phyloP scores from a whole-genome alignment of 2,329 filamentous ascomycete species.

The Xylariaceae sp. region DNA sequence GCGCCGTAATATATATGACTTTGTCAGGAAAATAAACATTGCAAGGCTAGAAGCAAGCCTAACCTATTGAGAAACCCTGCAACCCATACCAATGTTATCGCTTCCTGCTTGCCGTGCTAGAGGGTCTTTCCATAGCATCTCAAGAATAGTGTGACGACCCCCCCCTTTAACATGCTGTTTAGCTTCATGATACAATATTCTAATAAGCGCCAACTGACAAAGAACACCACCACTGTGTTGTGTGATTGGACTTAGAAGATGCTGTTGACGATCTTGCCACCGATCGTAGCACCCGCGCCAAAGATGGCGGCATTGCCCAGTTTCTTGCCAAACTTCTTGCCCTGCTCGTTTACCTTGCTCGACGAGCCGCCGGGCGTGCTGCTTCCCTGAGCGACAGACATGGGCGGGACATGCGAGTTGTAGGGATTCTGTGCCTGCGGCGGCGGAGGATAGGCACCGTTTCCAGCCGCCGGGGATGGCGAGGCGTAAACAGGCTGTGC shows the following conservation, averaged over 20 bases:
- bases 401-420: conserved; percentile 72
- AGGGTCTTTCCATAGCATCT: too few relatives aligned
- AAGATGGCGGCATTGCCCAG: conserved; percentile 84
- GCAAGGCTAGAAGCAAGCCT: too few relatives aligned
- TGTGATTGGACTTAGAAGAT: conserved; percentile 79
- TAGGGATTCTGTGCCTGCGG: conserved; percentile 64
- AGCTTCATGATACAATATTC: too few relatives aligned
- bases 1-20: too few relatives aligned
- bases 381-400: conserved; percentile 72
- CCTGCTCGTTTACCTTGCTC: conserved; percentile 73
- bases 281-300: conserved; percentile 89
- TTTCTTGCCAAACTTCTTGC: conserved; percentile 98
- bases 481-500: conserved; percentile 36
- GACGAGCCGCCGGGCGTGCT: conserved; percentile 46
- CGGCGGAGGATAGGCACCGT: conserved; percentile 48
- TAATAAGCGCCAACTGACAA: too few relatives aligned
- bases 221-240: too few relatives aligned
- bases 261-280: conserved; percentile 86
- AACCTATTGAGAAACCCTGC: too few relatives aligned
- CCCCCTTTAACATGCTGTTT: too few relatives aligned
- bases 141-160: too few relatives aligned
- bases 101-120: too few relatives aligned
- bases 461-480: conserved; percentile 30
- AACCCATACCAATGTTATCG: too few relatives aligned
- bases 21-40: too few relatives aligned